phyloP scores from a whole-genome alignment of 768 basidiomycete species.

The Serendipita sp. region DNA sequence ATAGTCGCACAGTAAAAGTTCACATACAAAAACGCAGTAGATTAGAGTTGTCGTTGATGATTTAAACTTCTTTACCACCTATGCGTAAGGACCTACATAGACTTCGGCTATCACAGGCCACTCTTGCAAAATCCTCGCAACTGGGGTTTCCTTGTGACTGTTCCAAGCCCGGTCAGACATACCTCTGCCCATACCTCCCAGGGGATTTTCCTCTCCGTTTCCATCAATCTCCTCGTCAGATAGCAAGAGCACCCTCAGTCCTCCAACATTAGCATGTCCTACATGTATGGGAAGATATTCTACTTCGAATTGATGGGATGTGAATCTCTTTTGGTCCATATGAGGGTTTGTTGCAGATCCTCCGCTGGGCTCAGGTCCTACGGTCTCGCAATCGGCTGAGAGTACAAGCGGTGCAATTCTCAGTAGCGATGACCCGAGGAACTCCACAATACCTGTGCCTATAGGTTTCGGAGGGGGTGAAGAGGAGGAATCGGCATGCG shows the following conservation, averaged over 20 bases:
- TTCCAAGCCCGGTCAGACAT: slow-evolving; percentile 9
- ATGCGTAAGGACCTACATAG: slow-evolving; percentile 30
- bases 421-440: slow-evolving; percentile 19
- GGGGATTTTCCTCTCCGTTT: slow-evolving; percentile 14
- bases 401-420: slow-evolving; percentile 18
- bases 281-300: slow-evolving; percentile 40
- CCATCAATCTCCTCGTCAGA: slow-evolving; percentile 33
- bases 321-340: slow-evolving; percentile 20
- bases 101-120: slow-evolving; percentile 58
- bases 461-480: neutral
- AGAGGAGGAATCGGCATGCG: slow-evolving; percentile 16
- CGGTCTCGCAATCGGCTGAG: slow-evolving; percentile 10
- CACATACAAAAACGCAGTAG: too few relatives aligned
- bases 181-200: neutral
- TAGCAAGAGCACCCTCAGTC: slow-evolving; percentile 51
- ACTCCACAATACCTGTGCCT: slow-evolving; percentile 13
- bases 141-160: slow-evolving; percentile 18
- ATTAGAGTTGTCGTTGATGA: too few relatives aligned
- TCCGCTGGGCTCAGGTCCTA: slow-evolving; percentile 5
- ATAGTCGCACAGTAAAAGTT: too few relatives aligned
- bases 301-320: slow-evolving; percentile 44
- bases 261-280: slow-evolving; percentile 53
- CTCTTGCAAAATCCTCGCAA: slow-evolving; percentile 44
- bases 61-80: too few relatives aligned
- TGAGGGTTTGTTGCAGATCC: slow-evolving; percentile 3